Evolutionary conservation across 192 early-diverging fungal species (phyloP).

Genomic region (Coemansia sp.): DNA sequence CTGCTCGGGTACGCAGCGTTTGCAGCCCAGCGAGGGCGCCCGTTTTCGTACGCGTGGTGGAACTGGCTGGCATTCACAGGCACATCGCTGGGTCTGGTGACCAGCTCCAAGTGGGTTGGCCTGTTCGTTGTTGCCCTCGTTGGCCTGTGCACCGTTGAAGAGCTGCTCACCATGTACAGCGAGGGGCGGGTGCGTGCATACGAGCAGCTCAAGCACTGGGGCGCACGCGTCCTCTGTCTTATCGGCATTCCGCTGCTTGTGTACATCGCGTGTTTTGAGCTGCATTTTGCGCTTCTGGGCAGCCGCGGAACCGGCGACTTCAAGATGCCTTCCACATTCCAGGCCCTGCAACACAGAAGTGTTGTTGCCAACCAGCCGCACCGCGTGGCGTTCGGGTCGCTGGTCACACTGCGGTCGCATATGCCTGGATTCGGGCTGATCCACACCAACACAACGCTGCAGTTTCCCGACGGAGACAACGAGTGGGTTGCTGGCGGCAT

Average conservation of each 20-base stretch:
- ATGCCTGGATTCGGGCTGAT: slow-evolving; percentile 37
- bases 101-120: slow-evolving; percentile 96
- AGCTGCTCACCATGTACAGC: slow-evolving; percentile 82
- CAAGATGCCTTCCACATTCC: slow-evolving; percentile 88
- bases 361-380: slow-evolving; percentile 51
- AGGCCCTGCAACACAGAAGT: slow-evolving; percentile 79
- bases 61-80: slow-evolving; percentile 63
- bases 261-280: slow-evolving; percentile 82
- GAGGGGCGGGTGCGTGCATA: slow-evolving; percentile 61
- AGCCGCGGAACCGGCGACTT: slow-evolving; percentile 86
- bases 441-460: slow-evolving; percentile 21
- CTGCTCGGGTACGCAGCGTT: slow-evolving; percentile 62
- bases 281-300: slow-evolving; percentile 84
- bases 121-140: slow-evolving; percentile 85
- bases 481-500: slow-evolving; percentile 26
- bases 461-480: slow-evolving; percentile 14
- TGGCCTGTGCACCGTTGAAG: slow-evolving; percentile 85
- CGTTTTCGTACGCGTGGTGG: slow-evolving; percentile 67
- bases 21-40: slow-evolving; percentile 38
- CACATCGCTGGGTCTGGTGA: slow-evolving; percentile 60
- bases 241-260: slow-evolving; percentile 73
- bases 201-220: slow-evolving; percentile 72
- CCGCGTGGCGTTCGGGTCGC: slow-evolving; percentile 27
- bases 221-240: slow-evolving; percentile 74
- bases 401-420: slow-evolving; percentile 35